Evolutionary conservation across 768 basidiomycete genomes (phyloP), one percentile per base, ranked within the genome.

Genomic region (Lepiota subincarnata): DNA sequence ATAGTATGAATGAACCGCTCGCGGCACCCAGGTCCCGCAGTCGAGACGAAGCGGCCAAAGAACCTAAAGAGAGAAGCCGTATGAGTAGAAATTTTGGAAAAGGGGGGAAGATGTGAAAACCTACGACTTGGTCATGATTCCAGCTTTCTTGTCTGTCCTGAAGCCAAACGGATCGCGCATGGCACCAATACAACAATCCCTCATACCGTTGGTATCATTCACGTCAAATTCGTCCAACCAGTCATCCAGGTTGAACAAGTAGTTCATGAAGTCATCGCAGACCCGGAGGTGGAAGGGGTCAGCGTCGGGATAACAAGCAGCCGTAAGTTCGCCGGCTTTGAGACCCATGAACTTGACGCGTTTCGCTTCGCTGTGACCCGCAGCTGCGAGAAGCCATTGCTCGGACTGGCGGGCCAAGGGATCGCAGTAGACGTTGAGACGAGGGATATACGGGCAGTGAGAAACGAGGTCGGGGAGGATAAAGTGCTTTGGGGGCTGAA

Each of bases 1-100:
- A 87, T 73, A 1, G 81, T 84, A 57, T 86, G 80, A 58, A 81
- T 82, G 70, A 90, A 89, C 2, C 89, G 84, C 31, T 71, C 76
- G 59, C 83, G 80, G 6, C 75, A 74, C 2, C 83, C 83, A 5
- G 76, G 75, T 0, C 79, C 73, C 1, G 79, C 83, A 13, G 75
- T 78, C 36, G 63, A 63, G 34, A 84, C 75, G 53, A 83, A 76
- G 22, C 89, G 85, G 48, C 65, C 67, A 81, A 84, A 88, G 60
- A 82, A 86, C 58, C 89, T 22, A 4, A 7, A 5, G 42, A 36
- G 20, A 20, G 4, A 20, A 28, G 47, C 2, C 13, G 44, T 10
- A 35, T 1, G 34, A 10, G 34, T 18, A n/a, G 44, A 26, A 26
- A 18, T 20, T 20, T 14, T 8, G 7, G 7, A 7, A 31, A 31